Percentiles rank a stretch among this genome's conserved stretches.
These are phyloP conservation scores for Turnera subulata DNA, from an alignment of 345 rosid species.

Conservation along the genomic window DNA sequence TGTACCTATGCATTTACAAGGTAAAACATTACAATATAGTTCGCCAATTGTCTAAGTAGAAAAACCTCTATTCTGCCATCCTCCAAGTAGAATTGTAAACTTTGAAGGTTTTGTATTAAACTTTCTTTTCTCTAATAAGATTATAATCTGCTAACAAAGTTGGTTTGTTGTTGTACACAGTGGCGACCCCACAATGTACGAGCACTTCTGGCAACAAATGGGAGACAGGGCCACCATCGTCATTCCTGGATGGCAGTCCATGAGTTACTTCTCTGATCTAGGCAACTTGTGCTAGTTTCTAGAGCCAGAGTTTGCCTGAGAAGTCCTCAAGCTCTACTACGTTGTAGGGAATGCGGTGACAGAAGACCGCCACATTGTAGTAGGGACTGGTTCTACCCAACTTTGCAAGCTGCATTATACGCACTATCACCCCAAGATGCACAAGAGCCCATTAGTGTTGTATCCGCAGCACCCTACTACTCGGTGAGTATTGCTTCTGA, in stretches of 20 bases:
- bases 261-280: conserved; percentile 76
- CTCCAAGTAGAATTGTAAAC: no score
- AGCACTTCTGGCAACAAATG: conserved; percentile 58
- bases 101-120: no score
- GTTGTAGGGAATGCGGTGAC: conserved; percentile 85
- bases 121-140: no score
- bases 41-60: no score
- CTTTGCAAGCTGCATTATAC: conserved; percentile 73
- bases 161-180: no score
- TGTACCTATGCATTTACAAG: no score
- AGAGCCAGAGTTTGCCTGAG: conserved; percentile 62
- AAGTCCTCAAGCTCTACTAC: conserved; percentile 56
- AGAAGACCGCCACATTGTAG: conserved; percentile 55
- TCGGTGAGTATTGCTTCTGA: no score
- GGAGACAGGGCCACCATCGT: conserved; percentile 65
- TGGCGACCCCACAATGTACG: conserved; percentile 91
- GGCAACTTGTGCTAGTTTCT: conserved; percentile 78
- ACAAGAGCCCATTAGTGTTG: conserved; percentile 59
- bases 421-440: conserved; percentile 61
- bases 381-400: conserved; percentile 92
- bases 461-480: conserved; percentile 79
- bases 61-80: no score
- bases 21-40: no score
- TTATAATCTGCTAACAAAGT: no score
- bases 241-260: conserved; percentile 80